Evolutionary conservation across 441 rosid genomes (phyloP).

Genomic region (Jatropha podagrica): DNA sequence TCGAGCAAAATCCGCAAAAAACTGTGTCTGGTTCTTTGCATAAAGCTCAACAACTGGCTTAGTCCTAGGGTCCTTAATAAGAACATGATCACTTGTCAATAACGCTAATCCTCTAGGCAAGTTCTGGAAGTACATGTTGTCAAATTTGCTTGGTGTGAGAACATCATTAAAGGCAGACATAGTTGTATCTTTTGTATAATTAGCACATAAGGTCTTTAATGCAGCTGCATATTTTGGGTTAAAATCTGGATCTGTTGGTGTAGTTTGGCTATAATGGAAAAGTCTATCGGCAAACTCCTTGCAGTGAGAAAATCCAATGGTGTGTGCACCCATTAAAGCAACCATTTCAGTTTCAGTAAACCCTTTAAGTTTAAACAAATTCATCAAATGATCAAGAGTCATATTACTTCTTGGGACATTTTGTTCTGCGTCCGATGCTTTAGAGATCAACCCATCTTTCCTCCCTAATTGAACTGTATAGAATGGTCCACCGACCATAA

Average conservation of each 20-base stretch:
- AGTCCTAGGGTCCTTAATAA: conserved; percentile 48
- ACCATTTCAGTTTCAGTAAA: conserved; percentile 34
- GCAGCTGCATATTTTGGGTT: conserved; percentile 45
- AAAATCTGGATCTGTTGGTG: conserved; percentile 33
- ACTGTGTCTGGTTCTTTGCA: conserved; percentile 50
- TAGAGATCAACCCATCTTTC: conserved; percentile 54
- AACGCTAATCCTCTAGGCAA: conserved; percentile 58
- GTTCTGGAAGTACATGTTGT: conserved; percentile 71
- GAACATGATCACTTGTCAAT: conserved; percentile 44
- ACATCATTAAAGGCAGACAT: conserved; percentile 75
- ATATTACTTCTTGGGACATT: conserved; percentile 39
- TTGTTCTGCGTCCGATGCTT: conserved; percentile 33
- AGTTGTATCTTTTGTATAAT: conserved; percentile 40
- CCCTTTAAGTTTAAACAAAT: conserved; percentile 41
- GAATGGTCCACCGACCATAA: conserved; percentile 67
- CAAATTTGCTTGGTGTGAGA: conserved; percentile 69
- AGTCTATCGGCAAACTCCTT: conserved; percentile 56
- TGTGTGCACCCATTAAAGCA: conserved; percentile 67
- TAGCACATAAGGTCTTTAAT: conserved; percentile 50
- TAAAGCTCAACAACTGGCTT: conserved; percentile 50
- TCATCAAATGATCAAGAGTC: conserved; percentile 41
- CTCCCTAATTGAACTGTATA: conserved; percentile 50
- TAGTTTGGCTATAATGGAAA: conserved; percentile 34
- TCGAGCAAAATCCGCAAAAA: conserved; percentile 47
- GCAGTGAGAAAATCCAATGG: conserved; percentile 80